Evolutionary conservation across 208 protist species (phyloP).

Genomic region (Trypanosoma mega): DNA sequence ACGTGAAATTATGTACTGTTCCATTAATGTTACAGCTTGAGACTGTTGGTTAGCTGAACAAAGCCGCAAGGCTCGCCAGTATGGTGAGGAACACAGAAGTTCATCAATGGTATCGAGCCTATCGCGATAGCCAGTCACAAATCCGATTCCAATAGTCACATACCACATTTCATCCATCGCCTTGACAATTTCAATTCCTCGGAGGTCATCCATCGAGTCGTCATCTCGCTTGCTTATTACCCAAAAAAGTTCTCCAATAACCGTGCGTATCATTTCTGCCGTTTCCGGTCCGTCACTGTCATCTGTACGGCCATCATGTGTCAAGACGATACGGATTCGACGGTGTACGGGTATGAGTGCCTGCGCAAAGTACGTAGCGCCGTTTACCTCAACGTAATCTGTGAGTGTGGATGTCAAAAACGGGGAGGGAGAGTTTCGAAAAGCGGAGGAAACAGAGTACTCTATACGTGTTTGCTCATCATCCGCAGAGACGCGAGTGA

Average conservation of each 20-base stretch:
- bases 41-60: conserved; percentile 9
- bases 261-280: not conserved
- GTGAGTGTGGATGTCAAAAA: conserved; percentile 36
- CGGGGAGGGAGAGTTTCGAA: conserved; percentile 21
- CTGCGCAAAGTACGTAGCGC: conserved; percentile 40
- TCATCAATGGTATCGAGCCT: not conserved
- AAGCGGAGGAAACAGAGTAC: conserved; percentile 23
- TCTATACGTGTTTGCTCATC: conserved; percentile 32
- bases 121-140: conserved; percentile 14
- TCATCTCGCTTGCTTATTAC: not conserved
- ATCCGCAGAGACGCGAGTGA: conserved; percentile 33
- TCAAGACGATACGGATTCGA: conserved; percentile 37
- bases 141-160: conserved; percentile 49
- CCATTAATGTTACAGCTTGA: conserved; percentile 30
- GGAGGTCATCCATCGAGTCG: not conserved
- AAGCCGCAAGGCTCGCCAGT: conserved; percentile 2
- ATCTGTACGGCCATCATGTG: conserved; percentile 25
- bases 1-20: conserved; percentile 27
- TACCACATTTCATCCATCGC: conserved; percentile 46
- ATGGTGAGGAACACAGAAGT: not conserved
- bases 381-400: conserved; percentile 25
- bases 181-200: conserved; percentile 39
- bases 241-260: conserved; percentile 21
- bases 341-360: conserved; percentile 48
- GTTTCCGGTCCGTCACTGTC: too few species aligned